Evolutionary conservation across 1,139 yeast genomes (phyloP).

Genomic region (Taphrina sp.): DNA sequence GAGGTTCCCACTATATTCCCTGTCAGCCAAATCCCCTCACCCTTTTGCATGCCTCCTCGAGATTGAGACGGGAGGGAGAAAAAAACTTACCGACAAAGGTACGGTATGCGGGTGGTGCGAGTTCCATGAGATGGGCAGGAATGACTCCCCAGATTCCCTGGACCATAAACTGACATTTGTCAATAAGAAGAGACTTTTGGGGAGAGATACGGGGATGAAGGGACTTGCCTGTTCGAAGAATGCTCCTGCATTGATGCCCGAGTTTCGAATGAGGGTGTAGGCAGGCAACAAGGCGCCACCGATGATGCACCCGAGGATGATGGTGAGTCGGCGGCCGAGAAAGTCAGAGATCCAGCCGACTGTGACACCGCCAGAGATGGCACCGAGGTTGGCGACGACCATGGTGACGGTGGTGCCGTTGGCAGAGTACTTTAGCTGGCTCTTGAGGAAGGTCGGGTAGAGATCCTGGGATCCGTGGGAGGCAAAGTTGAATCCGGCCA

Average conservation of each 20-base stretch:
- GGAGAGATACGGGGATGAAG: too few species aligned
- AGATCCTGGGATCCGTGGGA: constrained; percentile 75
- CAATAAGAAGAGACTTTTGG: too few species aligned
- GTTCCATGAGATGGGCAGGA: constrained; percentile 73
- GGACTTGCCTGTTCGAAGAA: constrained; percentile 75
- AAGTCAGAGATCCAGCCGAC: constrained; percentile 62
- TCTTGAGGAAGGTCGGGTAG: constrained; percentile 62
- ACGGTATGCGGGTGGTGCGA: constrained; percentile 69
- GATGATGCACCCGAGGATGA: constrained; percentile 58
- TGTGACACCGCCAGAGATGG: constrained; percentile 61
- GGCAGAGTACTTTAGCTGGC: constrained; percentile 53
- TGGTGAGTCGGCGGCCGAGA: constrained; percentile 59
- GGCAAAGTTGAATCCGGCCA: constrained; percentile 67
- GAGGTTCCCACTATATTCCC: constrained; percentile 70
- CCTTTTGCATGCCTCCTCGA: too few species aligned
- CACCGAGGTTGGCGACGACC: constrained; percentile 69
- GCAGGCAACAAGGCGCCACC: constrained; percentile 72
- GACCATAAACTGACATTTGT: constrained; percentile 69
- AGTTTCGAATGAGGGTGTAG: too few species aligned
- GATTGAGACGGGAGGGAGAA: too few species aligned
- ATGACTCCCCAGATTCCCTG: constrained; percentile 90
- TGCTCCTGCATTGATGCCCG: constrained; percentile 60
- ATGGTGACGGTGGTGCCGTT: constrained; percentile 65
- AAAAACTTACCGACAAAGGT: constrained; percentile 69
- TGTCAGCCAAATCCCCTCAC: too few species aligned